These are phyloP conservation scores for Orychophragmus violaceus DNA, from an alignment of 345 rosid genomes.

Conservation along the genomic window DNA sequence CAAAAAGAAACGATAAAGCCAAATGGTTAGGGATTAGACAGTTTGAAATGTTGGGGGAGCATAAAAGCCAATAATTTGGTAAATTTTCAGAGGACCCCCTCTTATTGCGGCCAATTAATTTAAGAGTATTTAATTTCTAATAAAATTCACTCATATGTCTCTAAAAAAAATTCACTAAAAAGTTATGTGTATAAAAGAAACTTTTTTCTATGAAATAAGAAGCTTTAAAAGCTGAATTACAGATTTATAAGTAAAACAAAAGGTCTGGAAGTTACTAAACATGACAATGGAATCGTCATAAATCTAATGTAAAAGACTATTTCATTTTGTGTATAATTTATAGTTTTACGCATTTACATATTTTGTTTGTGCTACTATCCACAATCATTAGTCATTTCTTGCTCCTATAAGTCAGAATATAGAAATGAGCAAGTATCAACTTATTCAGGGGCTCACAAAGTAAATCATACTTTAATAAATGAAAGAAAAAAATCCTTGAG, in stretches of 20 bases:
- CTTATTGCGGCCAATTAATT: slow-evolving; percentile 29
- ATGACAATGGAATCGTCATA: too few relatives aligned
- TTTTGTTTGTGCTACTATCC: not conserved
- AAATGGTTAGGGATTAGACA: slow-evolving; percentile 41
- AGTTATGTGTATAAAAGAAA: not conserved
- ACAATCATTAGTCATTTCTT: not conserved
- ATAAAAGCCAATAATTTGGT: slow-evolving; percentile 40
- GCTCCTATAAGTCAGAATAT: not conserved
- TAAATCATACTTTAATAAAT: not conserved
- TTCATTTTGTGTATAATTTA: not conserved
- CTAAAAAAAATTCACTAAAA: not conserved
- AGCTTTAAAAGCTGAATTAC: slow-evolving; percentile 16
- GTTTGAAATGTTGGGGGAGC: slow-evolving; percentile 36
- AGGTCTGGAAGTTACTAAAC: not conserved
- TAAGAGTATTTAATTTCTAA: not conserved
- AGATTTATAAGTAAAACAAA: not conserved
- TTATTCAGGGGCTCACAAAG: not conserved
- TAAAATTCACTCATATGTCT: slow-evolving; percentile 19
- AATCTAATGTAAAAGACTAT: not conserved
- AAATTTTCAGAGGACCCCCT: slow-evolving; percentile 33
- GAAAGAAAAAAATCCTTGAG: not conserved
- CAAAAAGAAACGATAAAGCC: slow-evolving; percentile 30
- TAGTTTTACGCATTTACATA: not conserved
- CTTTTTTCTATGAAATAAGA: slow-evolving; percentile 5
- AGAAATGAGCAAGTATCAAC: not conserved